A percentile compares a stretch with the other conserved stretches of the same genome.
Conservation (phyloP, 345 rosid species). For the Carallia pectinifolia region DNA sequence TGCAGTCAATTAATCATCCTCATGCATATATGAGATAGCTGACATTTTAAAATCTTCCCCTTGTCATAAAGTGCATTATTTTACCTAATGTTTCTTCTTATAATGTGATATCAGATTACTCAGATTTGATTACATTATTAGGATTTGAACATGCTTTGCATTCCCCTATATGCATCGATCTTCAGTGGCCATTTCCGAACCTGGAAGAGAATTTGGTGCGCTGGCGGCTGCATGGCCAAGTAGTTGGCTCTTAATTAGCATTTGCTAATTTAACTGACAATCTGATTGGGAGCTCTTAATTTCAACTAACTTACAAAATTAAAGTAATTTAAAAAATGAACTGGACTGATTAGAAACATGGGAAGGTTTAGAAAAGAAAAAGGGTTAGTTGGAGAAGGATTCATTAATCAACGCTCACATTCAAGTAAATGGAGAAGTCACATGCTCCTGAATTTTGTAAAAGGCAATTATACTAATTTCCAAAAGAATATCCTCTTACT, state of each 20-base stretch:
- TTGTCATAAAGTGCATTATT: neutral
- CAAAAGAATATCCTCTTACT: neutral
- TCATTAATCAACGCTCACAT: neutral
- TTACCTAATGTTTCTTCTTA: neutral
- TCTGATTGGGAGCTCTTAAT: neutral
- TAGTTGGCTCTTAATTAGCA: neutral
- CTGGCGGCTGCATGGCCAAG: slow-evolving; percentile 32
- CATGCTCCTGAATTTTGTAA: slow-evolving; percentile 1
- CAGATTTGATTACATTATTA: slow-evolving; percentile 20
- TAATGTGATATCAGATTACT: slow-evolving; percentile 19
- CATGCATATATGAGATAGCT: neutral
- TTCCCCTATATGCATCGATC: neutral
- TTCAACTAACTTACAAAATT: neutral
- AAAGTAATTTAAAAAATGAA: neutral
- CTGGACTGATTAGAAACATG: too few species aligned
- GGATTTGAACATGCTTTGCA: slow-evolving; percentile 7
- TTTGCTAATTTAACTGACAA: neutral
- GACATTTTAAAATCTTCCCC: neutral
- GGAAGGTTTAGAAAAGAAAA: too few species aligned
- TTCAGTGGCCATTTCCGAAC: slow-evolving; percentile 15
- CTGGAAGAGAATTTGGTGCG: slow-evolving; percentile 10
- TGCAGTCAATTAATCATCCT: neutral
- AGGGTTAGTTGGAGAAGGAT: neutral
- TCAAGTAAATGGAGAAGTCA: neutral
- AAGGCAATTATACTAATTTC: neutral